Evolutionary conservation across 495 filamentous ascomycete genomes (phyloP).

Genomic region (Diplogelasinospora grovesii): DNA sequence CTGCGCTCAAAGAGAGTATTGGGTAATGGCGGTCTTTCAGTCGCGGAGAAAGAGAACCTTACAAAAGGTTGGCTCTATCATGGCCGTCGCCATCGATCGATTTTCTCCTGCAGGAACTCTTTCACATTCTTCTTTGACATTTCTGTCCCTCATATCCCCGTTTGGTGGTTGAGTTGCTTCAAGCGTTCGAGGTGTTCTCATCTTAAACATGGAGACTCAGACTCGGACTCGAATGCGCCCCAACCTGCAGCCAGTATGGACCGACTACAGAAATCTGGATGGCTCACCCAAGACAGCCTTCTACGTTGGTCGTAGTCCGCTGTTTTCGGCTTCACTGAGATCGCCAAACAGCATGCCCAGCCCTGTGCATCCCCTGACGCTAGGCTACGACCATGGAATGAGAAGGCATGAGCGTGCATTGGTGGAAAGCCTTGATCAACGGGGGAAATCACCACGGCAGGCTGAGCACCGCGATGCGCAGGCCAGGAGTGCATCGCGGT

Average conservation of each 20-base stretch:
- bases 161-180: too few species aligned
- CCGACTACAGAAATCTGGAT: conserved; percentile 16
- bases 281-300: conserved; percentile 7
- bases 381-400: conserved; percentile 29
- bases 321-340: conserved; percentile 26
- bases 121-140: too few species aligned
- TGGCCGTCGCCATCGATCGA: not conserved
- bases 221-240: conserved; percentile 24
- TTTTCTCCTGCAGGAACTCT: too few species aligned
- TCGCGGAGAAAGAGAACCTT: conserved; percentile 11
- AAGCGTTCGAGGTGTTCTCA: too few species aligned
- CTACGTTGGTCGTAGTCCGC: conserved; percentile 16
- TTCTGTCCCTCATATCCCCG: too few species aligned
- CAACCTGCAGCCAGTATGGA: conserved; percentile 34
- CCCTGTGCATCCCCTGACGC: conserved; percentile 29
- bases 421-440: conserved; percentile 32
- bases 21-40: conserved; percentile 13
- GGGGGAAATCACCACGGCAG: conserved; percentile 10
- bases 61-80: conserved; percentile 15
- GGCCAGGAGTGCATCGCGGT: conserved; percentile 13
- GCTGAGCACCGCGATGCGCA: conserved; percentile 9
- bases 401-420: conserved; percentile 34
- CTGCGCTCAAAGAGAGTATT: conserved; percentile 14
- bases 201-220: conserved; percentile 24
- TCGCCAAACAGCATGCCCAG: conserved; percentile 23